Base-by-base conservation (phyloP, 441 rosid genomes). In the Bruguiera hainesii region DNA sequence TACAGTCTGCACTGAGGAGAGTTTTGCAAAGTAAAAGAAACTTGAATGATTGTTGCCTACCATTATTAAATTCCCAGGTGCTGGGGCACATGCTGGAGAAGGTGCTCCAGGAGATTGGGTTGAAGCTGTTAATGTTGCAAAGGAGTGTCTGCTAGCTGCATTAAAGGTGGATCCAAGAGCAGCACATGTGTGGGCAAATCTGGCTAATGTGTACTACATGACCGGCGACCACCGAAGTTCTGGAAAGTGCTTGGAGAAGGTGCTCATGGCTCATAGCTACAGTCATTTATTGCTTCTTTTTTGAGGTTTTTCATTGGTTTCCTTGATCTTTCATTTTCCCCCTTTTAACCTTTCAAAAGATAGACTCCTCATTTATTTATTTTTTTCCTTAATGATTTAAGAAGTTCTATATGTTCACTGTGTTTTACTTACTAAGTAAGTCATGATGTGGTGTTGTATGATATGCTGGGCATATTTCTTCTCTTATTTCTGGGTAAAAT, bases 181-280 rank as follows among this genome's bases (percentile, higher is more conserved):
- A 42, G 84, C 96, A 25, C 97, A 94, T 80, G 66, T 76, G 29
- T 94, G 99, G 99, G 89, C 82, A 49, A 89, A 84, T 81, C 92
- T 94, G 61, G 98, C 97, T 50, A 83, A 82, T 78, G 96, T 94
- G 61, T 89, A 83, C 70, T 80, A 74, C 79, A 73, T 85, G 83
- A 75, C 70, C 63, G 93, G 93, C 55, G 99, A 91, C 82, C 86
- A 89, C 77, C 82, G 85, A 79, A 94, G 91, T 70, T 85, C 97
- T 65, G 80, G 84, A 85, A 89, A 89, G 77, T 94, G 99, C 81
- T 87, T 94, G 94, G 98, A 94, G 90, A 94, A 94, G 99, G 99
- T 94, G 89, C 89, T 78, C 81, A 76, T 79, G 79, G 81, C 73
- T 85, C 71, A 73, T 81, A 80, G 80, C 73, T 81, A 60, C 72